phyloP scores from a whole-genome alignment of 129 eudicot species.

The Glebionis coronaria region DNA sequence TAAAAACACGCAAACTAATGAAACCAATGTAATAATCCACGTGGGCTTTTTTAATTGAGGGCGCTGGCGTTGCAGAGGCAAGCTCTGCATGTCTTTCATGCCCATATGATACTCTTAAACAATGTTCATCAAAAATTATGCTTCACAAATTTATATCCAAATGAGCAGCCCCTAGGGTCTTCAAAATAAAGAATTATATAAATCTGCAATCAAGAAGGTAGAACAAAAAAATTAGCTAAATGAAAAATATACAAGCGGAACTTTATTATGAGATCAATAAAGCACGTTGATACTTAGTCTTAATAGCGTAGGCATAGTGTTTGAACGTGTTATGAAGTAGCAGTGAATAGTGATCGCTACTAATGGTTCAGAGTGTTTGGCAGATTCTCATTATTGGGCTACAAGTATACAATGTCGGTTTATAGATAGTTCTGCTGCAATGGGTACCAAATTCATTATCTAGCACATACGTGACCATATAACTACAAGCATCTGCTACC shows the following conservation, averaged over 20 bases:
- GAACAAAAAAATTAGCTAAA: background rate
- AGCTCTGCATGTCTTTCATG: conserved; percentile 66
- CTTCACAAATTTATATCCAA: conserved; percentile 35
- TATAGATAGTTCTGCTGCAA: no score
- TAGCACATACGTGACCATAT: background rate
- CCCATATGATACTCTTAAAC: conserved; percentile 57
- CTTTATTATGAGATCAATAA: background rate
- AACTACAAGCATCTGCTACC: background rate
- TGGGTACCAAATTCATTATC: no score
- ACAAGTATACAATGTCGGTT: background rate
- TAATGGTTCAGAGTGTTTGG: background rate
- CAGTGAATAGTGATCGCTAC: no score
- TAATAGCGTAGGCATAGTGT: no score
- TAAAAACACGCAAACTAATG: conserved; percentile 66
- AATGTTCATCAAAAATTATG: conserved; percentile 42
- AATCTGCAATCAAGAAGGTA: conserved; percentile 24
- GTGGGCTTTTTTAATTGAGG: conserved; percentile 69
- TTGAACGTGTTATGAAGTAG: no score
- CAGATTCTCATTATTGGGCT: background rate
- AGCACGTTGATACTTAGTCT: background rate
- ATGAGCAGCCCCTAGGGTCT: conserved; percentile 1
- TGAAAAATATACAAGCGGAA: background rate
- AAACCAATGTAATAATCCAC: conserved; percentile 82
- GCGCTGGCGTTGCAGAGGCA: conserved; percentile 75
- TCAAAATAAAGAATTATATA: background rate